phyloP scores from a whole-genome alignment of 129 eudicot species.

The Deinandra increscens region DNA sequence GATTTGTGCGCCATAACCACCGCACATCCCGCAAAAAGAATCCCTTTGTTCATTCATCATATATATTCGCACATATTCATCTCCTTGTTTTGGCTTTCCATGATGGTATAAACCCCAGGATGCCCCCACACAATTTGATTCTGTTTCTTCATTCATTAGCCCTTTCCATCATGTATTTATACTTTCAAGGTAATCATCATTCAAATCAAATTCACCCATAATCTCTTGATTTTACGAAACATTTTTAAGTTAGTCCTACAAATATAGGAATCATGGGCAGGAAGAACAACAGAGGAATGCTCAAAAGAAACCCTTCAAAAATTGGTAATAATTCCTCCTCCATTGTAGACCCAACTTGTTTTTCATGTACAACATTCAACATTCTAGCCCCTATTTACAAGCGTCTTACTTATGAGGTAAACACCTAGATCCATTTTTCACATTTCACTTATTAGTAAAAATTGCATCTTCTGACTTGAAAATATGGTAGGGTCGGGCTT shows the following conservation, averaged over 20 bases:
- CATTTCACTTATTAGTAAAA: too few species aligned
- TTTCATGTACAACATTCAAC: slow-evolving; percentile 58
- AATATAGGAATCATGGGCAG: slow-evolving; percentile 49
- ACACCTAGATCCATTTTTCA: not conserved
- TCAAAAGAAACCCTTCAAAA: slow-evolving; percentile 48
- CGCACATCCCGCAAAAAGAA: slow-evolving; percentile 25
- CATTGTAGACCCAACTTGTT: slow-evolving; percentile 52
- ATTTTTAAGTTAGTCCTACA: not conserved
- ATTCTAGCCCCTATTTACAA: slow-evolving; percentile 68
- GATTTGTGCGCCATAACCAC: slow-evolving; percentile 35
- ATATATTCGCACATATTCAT: not conserved
- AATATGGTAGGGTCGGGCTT: slow-evolving; percentile 39
- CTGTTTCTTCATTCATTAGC: slow-evolving; percentile 34
- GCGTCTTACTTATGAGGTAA: slow-evolving; percentile 42
- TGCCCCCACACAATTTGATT: slow-evolving; percentile 37
- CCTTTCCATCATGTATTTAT: slow-evolving; percentile 29
- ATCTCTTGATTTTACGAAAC: not conserved
- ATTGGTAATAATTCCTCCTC: slow-evolving; percentile 58
- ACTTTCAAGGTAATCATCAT: slow-evolving; percentile 24
- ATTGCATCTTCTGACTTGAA: too few species aligned
- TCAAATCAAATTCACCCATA: not conserved
- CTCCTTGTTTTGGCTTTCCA: slow-evolving; percentile 12
- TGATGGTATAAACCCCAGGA: slow-evolving; percentile 21
- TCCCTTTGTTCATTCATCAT: slow-evolving; percentile 13
- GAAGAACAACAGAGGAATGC: slow-evolving; percentile 39